Percentiles rank a stretch among this genome's conserved stretches.
Evolutionary conservation across 495 filamentous ascomycete species (phyloP).

Genomic region (Penicillium egyptiacum): DNA sequence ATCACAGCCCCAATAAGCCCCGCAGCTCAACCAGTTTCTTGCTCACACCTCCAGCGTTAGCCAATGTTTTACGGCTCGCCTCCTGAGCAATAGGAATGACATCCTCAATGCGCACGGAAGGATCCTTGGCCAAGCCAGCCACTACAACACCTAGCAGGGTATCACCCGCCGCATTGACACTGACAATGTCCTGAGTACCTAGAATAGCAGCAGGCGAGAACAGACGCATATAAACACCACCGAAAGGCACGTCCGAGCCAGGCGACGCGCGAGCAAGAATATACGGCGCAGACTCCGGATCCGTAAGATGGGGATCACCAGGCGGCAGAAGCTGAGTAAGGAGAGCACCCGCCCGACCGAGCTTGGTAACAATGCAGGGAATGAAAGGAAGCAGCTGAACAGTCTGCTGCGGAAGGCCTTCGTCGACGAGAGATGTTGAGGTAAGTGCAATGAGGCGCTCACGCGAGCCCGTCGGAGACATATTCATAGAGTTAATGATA

Average conservation of each 20-base stretch:
- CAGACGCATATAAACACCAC: conserved; percentile 81
- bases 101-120: conserved; percentile 35
- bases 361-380: conserved; percentile 78
- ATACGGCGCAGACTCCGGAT: conserved; percentile 60
- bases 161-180: conserved; percentile 93
- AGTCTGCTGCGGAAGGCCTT: conserved; percentile 76
- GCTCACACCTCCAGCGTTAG: conserved; percentile 70
- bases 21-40: conserved; percentile 26
- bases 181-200: conserved; percentile 61
- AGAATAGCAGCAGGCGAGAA: conserved; percentile 70
- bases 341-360: conserved; percentile 77
- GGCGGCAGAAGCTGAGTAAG: conserved; percentile 65
- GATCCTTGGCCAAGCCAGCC: conserved; percentile 56
- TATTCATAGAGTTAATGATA: conserved; percentile 70
- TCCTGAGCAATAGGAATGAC: conserved; percentile 59
- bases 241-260: conserved; percentile 54
- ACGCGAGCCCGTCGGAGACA: conserved; percentile 57
- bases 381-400: conserved; percentile 88
- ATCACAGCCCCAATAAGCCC: conserved; percentile 12
- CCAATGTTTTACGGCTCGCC: conserved; percentile 74
- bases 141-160: conserved; percentile 83
- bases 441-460: conserved; percentile 65
- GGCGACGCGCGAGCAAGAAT: conserved; percentile 59
- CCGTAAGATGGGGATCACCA: conserved; percentile 63
- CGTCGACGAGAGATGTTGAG: conserved; percentile 62